These are phyloP conservation scores for Diaporthe humulicola DNA, from an alignment of 2,329 filamentous ascomycete species.

Conservation along the genomic window DNA sequence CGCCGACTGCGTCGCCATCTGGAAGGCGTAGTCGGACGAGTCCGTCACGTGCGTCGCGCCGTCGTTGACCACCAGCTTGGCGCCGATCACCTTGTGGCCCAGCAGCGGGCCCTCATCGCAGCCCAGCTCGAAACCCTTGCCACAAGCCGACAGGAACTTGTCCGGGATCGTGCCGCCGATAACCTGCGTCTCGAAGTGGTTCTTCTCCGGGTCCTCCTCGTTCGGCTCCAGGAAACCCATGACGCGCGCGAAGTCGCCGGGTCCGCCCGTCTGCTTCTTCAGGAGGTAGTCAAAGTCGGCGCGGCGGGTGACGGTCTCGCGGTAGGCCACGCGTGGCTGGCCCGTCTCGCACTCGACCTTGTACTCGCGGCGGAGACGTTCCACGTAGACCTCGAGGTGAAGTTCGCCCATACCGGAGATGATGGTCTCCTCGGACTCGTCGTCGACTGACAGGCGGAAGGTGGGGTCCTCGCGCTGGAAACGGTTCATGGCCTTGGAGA, in stretches of 20 bases:
- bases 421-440: slow-evolving; percentile 95
- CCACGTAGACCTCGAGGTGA: slow-evolving; percentile 96
- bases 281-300: slow-evolving; percentile 93
- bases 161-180: slow-evolving; percentile 92
- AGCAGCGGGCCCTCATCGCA: slow-evolving; percentile 91
- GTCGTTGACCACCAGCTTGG: slow-evolving; percentile 93
- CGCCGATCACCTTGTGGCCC: slow-evolving; percentile 92
- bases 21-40: slow-evolving; percentile 97
- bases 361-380: slow-evolving; percentile 97
- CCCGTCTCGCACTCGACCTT: slow-evolving; percentile 96
- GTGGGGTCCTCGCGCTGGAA: slow-evolving; percentile 99
- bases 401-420: slow-evolving; percentile 99
- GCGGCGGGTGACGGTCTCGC: slow-evolving; percentile 87
- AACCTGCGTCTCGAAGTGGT: slow-evolving; percentile 89
- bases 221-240: slow-evolving; percentile 92
- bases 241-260: slow-evolving; percentile 95
- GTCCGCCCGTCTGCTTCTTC: slow-evolving; percentile 95
- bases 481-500: slow-evolving; percentile 98
- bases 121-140: slow-evolving; percentile 90
- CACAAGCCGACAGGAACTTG: slow-evolving; percentile 94
- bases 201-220: slow-evolving; percentile 74
- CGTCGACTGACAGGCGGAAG: slow-evolving; percentile 93
- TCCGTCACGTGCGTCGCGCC: slow-evolving; percentile 98
- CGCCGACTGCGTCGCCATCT: slow-evolving; percentile 92
- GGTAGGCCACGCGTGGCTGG: slow-evolving; percentile 95